Conservation (phyloP, 108 stramenopile species). For the Hondaea fermentalgiana region DNA sequence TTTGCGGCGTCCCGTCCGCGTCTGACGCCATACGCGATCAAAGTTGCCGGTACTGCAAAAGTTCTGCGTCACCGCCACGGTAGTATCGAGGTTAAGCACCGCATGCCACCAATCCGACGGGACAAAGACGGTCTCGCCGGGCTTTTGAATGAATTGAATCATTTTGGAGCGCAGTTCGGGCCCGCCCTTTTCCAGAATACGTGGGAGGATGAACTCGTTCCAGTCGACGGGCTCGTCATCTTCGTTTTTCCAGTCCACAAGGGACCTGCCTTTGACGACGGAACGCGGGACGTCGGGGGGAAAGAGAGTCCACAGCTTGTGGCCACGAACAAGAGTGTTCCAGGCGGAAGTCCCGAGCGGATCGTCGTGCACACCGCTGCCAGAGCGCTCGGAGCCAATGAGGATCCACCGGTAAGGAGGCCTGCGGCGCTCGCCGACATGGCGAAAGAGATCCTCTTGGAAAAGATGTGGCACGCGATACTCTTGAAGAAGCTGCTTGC, state of each 20-base stretch:
- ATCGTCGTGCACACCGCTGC: conserved; percentile 88
- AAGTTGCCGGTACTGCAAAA: conserved; percentile 84
- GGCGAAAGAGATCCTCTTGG: conserved; percentile 76
- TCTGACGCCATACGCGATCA: conserved; percentile 79
- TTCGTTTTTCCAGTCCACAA: conserved; percentile 50
- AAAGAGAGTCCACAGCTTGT: conserved; percentile 95
- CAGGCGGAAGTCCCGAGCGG: conserved; percentile 90
- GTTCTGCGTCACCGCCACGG: conserved; percentile 92
- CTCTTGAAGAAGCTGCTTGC: conserved; percentile 48
- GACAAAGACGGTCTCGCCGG: conserved; percentile 90
- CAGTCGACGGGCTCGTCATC: conserved; percentile 89
- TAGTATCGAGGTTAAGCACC: conserved; percentile 86
- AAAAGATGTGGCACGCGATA: conserved; percentile 80
- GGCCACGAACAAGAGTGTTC: conserved; percentile 84
- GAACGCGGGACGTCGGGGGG: conserved; percentile 74
- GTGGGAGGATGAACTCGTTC: neutral
- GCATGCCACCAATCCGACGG: conserved; percentile 98
- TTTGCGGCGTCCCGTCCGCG: conserved; percentile 75
- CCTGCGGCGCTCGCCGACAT: conserved; percentile 76
- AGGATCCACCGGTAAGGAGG: conserved; percentile 97
- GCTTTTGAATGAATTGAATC: conserved; percentile 87
- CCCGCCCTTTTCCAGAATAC: conserved; percentile 25
- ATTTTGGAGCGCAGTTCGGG: conserved; percentile 21
- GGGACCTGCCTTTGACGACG: conserved; percentile 70
- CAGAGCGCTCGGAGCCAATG: conserved; percentile 77